Conservation (phyloP, 352 stramenopile genomes). For the Globisporangium lucens region DNA sequence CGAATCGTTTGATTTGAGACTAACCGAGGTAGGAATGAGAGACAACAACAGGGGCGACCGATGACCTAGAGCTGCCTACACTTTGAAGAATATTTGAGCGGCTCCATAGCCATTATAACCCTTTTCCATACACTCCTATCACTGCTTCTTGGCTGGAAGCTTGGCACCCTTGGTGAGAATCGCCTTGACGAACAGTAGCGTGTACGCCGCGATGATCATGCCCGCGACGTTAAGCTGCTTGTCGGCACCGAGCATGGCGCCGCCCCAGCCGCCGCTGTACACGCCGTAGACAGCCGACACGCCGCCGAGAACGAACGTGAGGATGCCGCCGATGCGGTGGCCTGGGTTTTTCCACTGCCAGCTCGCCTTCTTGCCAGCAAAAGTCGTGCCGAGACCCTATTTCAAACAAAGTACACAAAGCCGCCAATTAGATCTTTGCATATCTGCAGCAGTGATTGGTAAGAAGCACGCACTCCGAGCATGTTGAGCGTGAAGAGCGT, state of each 20-base stretch:
- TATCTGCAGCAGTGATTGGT: background rate
- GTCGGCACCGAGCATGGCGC: constrained; percentile 36
- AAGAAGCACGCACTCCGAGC: constrained; percentile 34
- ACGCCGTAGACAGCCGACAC: constrained; percentile 38
- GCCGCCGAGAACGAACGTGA: constrained; percentile 54
- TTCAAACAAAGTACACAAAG: background rate
- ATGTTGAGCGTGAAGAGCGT: constrained; percentile 56
- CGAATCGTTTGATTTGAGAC: background rate
- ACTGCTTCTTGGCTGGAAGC: constrained; percentile 9
- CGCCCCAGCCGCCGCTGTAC: constrained; percentile 55
- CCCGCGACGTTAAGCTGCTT: constrained; percentile 46
- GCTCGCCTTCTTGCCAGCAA: constrained; percentile 55
- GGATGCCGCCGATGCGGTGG: constrained; percentile 51
- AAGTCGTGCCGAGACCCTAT: constrained; percentile 51
- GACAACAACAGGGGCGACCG: background rate
- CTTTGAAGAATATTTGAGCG: background rate
- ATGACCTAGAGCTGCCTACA: background rate
- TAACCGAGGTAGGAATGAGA: no score
- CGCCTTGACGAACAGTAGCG: constrained; percentile 43
- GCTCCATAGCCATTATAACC: background rate
- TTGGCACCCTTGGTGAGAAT: constrained; percentile 19
- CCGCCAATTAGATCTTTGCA: background rate
- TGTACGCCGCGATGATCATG: constrained; percentile 39
- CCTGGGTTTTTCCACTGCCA: constrained; percentile 72
- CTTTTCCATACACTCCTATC: background rate